Evolutionary conservation across 352 stramenopile species (phyloP).

Genomic region (Phytophthora litchii): DNA sequence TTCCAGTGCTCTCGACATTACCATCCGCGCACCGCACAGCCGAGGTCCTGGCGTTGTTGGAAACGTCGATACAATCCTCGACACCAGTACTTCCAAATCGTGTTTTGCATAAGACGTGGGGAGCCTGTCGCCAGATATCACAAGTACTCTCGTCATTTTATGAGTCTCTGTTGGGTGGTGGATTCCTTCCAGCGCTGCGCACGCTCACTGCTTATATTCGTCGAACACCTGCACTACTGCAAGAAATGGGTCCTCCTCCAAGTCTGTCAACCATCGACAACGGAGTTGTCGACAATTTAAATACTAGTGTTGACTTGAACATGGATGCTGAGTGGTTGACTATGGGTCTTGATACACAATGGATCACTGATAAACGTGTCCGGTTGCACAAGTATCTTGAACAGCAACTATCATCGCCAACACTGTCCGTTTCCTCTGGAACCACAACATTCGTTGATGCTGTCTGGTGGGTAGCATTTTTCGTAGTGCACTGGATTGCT

Average conservation of each 20-base stretch:
- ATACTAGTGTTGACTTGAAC: slow-evolving; percentile 4
- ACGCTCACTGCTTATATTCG: slow-evolving; percentile 32
- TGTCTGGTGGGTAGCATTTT: slow-evolving; percentile 57
- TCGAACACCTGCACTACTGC: slow-evolving; percentile 19
- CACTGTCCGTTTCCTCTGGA: neutral
- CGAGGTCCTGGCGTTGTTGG: slow-evolving; percentile 28
- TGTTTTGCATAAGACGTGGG: slow-evolving; percentile 30
- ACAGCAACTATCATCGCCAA: slow-evolving; percentile 19
- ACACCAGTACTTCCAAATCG: neutral
- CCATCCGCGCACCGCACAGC: slow-evolving; percentile 11
- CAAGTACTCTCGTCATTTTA: slow-evolving; percentile 36
- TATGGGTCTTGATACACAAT: slow-evolving; percentile 41
- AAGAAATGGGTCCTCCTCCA: slow-evolving; percentile 40
- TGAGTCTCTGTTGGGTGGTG: slow-evolving; percentile 29
- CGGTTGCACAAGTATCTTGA: slow-evolving; percentile 54
- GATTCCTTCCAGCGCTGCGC: slow-evolving; percentile 24
- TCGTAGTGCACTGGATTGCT: slow-evolving; percentile 55
- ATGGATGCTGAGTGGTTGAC: slow-evolving; percentile 12
- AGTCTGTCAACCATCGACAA: neutral
- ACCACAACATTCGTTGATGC: slow-evolving; percentile 21
- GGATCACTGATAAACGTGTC: slow-evolving; percentile 62
- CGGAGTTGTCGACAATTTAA: neutral
- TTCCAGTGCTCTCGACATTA: slow-evolving; percentile 2
- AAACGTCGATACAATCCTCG: slow-evolving; percentile 4
- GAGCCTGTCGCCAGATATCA: slow-evolving; percentile 28